A percentile compares a stretch with the other conserved stretches of the same genome.
phyloP scores from a whole-genome alignment of 2,329 filamentous ascomycete species.

The Fusarium scirpi region DNA sequence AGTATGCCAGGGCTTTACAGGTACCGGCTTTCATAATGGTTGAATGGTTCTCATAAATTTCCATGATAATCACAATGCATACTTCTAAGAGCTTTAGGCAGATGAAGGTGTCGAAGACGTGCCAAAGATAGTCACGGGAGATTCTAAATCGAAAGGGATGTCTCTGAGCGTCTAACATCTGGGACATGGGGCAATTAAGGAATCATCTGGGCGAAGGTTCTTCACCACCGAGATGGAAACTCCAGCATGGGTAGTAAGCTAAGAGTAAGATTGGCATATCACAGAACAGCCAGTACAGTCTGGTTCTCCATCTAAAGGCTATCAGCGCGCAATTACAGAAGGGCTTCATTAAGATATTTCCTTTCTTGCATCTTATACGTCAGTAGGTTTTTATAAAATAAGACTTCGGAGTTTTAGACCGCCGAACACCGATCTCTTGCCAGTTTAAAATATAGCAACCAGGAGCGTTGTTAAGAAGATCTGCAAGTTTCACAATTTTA shows the following conservation, averaged over 20 bases:
- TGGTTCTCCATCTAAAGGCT: too few relatives aligned
- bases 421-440: neutral
- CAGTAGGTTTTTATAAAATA: rapidly evolving
- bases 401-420: neutral
- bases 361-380: neutral
- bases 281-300: neutral
- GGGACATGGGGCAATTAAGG: neutral
- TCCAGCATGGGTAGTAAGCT: neutral
- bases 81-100: neutral
- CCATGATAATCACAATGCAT: neutral
- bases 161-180: neutral
- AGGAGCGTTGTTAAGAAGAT: neutral
- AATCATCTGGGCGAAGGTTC: neutral
- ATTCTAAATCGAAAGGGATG: neutral
- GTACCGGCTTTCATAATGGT: neutral
- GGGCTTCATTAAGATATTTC: neutral
- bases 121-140: neutral
- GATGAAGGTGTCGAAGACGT: neutral
- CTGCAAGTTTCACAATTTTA: neutral
- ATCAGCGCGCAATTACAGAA: neutral
- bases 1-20: neutral
- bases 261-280: neutral
- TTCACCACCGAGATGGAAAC: neutral
- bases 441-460: too few relatives aligned
- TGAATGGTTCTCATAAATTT: neutral